Evolutionary conservation across 345 rosid species (phyloP), one percentile per base, ranked within the genome.

Genomic region (Brassica rapa): DNA sequence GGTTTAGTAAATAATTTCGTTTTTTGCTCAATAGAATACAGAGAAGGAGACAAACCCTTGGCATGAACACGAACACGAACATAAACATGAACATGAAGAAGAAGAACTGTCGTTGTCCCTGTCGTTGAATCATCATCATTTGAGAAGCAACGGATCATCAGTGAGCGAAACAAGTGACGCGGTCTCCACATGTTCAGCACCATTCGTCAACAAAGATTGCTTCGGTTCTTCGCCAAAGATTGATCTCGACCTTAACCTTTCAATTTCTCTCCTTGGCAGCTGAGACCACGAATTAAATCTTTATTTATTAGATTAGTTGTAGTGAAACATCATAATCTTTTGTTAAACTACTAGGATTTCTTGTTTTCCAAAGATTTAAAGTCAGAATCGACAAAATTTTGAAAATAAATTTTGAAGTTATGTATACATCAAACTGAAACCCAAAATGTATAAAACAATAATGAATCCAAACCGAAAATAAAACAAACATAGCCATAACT

Each of bases 221-320:
- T 84, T 78, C 16, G 83, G 62, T 16, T 81, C 89, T n/a, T 85
- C 81, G 10, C 75, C 84, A 2, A 68, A 79, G 62, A 73, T 53
- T 32, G 83, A 76, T 53, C 74, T 89, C 7, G 87, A 93, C 37
- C 86, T 93, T 0, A 88, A 91, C 39, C 86, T 93, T 0, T 89
- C 95, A 2, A 89, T 93, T 76, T 91, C 97, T 61, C 95, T 90
- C 12, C 85, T 92, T 46, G 90, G 92, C 46, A 79, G 80, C 60
- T 86, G 49, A 76, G 19, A 8, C 6, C n/a, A 2, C 8, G 1
- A 27, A 25, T 14, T 2, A 30, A 23, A 23, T 12, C n/a, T 41
- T 15, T 29, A 8, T 62, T 53, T 35, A 16, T 56, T 80, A 80
- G 83, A 70, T 65, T 79, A 68, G 66, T 35, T 51, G 61, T 72